Percentiles rank a stretch among this genome's conserved stretches.
Conservation (phyloP, 768 basidiomycete species). For the Mycena amicta region DNA sequence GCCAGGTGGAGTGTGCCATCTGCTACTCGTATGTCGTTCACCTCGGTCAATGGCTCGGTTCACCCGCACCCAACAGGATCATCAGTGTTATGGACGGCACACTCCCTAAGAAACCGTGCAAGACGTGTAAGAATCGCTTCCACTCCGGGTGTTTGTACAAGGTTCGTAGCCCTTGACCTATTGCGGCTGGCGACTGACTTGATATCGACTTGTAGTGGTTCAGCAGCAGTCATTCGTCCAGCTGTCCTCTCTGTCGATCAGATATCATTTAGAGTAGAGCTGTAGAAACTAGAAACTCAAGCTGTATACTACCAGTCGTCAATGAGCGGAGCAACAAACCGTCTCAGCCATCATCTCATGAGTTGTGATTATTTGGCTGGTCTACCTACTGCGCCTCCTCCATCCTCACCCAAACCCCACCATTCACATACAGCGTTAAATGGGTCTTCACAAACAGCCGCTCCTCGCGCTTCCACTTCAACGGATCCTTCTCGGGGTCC, state of each 20-base stretch:
- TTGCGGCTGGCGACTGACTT: slow-evolving; percentile 4
- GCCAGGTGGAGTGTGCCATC: slow-evolving; percentile 94
- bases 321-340: too few species aligned
- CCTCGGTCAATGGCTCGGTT: too few species aligned
- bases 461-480: slow-evolving; percentile 46
- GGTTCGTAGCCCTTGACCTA: slow-evolving; percentile 38
- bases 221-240: slow-evolving; percentile 84
- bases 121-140: slow-evolving; percentile 93
- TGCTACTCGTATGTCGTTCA: slow-evolving; percentile 79
- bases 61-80: slow-evolving; percentile 58
- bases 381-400: background rate
- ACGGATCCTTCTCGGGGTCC: slow-evolving; percentile 2
- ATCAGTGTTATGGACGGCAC: slow-evolving; percentile 88
- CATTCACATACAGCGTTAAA: slow-evolving; percentile 49
- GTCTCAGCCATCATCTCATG: too few species aligned
- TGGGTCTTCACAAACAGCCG: slow-evolving; percentile 47
- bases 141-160: slow-evolving; percentile 92
- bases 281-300: background rate
- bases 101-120: slow-evolving; percentile 88
- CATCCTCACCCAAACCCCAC: slow-evolving; percentile 2
- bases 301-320: background rate
- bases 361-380: too few species aligned
- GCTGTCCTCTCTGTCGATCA: slow-evolving; percentile 88
- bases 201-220: slow-evolving; percentile 89
- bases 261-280: slow-evolving; percentile 60